These are phyloP conservation scores for Leccinum sublutescens DNA, from an alignment of 768 basidiomycete genomes.

Conservation along the genomic window DNA sequence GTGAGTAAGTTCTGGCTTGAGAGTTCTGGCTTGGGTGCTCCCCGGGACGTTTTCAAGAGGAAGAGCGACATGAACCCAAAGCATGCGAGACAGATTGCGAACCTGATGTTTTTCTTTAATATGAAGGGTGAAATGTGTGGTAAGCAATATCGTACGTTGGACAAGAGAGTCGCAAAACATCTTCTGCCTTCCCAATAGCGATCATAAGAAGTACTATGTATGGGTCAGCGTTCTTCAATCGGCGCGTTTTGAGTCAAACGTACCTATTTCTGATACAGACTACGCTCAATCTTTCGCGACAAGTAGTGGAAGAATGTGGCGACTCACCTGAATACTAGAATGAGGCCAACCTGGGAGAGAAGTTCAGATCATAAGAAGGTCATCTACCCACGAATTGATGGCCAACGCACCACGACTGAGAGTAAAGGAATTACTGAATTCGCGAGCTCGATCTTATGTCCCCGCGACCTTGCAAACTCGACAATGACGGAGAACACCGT, in stretches of 20 bases:
- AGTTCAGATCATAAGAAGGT: not conserved
- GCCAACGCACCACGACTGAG: conserved; percentile 77
- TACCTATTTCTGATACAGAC: conserved; percentile 58
- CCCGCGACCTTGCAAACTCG: conserved; percentile 57
- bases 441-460: conserved; percentile 60
- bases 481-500: conserved; percentile 68
- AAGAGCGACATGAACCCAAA: conserved; percentile 78
- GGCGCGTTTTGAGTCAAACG: conserved; percentile 14
- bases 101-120: conserved; percentile 33
- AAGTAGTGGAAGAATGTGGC: not conserved
- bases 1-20: conserved; percentile 43
- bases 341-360: conserved; percentile 68
- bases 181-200: conserved; percentile 90
- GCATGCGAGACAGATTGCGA: conserved; percentile 71
- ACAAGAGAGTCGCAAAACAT: conserved; percentile 67
- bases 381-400: not conserved
- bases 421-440: conserved; percentile 87
- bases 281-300: not conserved
- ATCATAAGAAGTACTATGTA: conserved; percentile 74
- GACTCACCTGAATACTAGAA: conserved; percentile 79
- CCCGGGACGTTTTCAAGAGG: conserved; percentile 48
- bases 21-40: conserved; percentile 52
- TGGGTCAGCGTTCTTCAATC: not conserved
- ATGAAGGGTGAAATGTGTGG: not conserved
- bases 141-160: conserved; percentile 44